Evolutionary conservation across 345 rosid species (phyloP), one percentile per base, ranked within the genome.

Genomic region (Adansonia digitata): DNA sequence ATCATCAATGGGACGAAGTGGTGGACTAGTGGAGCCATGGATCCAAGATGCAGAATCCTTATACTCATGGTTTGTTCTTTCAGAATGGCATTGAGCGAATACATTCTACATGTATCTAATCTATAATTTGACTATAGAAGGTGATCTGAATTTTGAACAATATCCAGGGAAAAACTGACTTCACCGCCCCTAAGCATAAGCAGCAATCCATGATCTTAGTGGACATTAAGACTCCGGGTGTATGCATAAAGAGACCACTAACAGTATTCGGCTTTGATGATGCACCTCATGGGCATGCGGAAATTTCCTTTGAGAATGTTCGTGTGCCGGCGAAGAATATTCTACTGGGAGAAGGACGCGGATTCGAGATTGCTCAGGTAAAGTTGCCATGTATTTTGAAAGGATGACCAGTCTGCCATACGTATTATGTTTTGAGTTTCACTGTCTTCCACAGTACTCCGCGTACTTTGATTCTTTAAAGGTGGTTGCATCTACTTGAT

Each of bases 11-110:
- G 99, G 73, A 90, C 73, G 73, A 95, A 95, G 81, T 95, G 99
- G 99, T 95, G 99, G 99, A 93, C 99, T 43, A 95, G 98, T 80
- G 99, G 99, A 77, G 99, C 99, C 40, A 93, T 95, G 99, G 99
- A 95, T 87, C 99, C 98, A 9, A 93, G 99, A 78, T 95, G 99
- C 85, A 89, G 77, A 84, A 69, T 95, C 69, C 99, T 95, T 80
- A 89, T 95, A 71, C 89, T 95, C 80, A 95, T 95, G 99, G 99
- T 95, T 74, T 88, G 94, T 88, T 77, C 69, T 77, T 78, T 22
- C 55, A 27, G 18, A 3, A 70, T 42, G 39, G 48, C 22, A 18
- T 68, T 18, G 48, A 31, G 26, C 35, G 43, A 49, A 18, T 60
- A 60, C 51, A 51, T 43, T 77, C 27, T 78, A 11, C 49, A 74